These are phyloP conservation scores for Lycium ferocissimum DNA, from an alignment of 257 asterid species.

Conservation along the genomic window DNA sequence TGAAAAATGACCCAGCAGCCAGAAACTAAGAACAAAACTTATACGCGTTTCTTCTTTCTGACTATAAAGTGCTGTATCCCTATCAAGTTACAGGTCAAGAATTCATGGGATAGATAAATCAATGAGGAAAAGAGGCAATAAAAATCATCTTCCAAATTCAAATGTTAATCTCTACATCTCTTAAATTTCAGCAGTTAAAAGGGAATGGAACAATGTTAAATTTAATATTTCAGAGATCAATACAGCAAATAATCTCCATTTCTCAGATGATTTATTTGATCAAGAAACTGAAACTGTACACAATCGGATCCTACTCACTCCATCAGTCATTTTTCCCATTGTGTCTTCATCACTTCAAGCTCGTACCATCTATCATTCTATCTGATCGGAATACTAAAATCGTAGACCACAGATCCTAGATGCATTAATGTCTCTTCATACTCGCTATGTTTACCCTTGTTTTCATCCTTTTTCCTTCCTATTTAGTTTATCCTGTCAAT, in stretches of 20 bases:
- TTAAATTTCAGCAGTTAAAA: background rate
- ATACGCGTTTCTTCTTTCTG: background rate
- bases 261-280: slow-evolving; percentile 6
- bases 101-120: background rate
- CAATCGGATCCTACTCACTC: background rate
- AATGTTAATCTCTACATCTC: no score
- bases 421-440: background rate
- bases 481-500: background rate
- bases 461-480: background rate
- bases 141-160: no score
- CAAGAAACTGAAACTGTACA: background rate
- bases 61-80: background rate
- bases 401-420: background rate
- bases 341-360: background rate
- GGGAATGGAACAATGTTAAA: background rate
- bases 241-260: background rate
- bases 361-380: background rate
- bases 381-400: background rate
- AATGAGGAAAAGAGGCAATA: background rate
- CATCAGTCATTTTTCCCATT: background rate
- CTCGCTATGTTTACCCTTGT: background rate
- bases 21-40: background rate
- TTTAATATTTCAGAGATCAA: background rate
- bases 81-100: background rate
- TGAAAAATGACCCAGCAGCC: background rate